These are phyloP conservation scores for Acacia crassicarpa DNA, from an alignment of 306 rosid genomes.

Conservation along the genomic window DNA sequence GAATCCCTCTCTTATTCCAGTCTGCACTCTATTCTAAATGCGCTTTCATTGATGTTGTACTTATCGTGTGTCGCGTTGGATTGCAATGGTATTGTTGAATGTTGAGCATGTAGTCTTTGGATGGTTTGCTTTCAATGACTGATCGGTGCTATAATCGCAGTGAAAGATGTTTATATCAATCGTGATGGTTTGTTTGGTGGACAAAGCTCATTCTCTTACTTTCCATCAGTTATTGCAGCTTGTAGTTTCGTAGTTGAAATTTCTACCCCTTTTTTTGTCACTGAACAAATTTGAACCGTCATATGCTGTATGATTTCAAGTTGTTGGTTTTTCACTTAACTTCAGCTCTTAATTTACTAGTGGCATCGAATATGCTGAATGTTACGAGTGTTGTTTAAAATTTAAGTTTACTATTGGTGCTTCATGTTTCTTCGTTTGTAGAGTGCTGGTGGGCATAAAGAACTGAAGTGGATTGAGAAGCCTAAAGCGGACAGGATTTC, in stretches of 20 bases:
- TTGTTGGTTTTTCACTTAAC: not conserved
- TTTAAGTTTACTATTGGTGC: not conserved
- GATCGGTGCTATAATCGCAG: not conserved
- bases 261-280: not conserved
- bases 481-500: conserved; percentile 32
- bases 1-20: not conserved
- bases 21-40: not conserved
- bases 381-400: not conserved
- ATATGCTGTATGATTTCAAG: not conserved
- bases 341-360: not conserved
- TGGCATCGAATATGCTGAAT: not conserved
- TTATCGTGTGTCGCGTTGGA: not conserved
- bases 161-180: not conserved
- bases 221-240: not conserved
- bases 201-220: not conserved
- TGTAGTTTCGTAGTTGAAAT: not conserved
- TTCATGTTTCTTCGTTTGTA: conserved; percentile 41
- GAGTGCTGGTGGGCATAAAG: conserved; percentile 40
- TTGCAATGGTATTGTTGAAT: not conserved
- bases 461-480: conserved; percentile 43
- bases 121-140: not conserved
- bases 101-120: not conserved
- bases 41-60: not conserved
- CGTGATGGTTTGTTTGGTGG: not conserved
- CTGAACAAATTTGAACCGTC: not conserved